Percentiles rank a stretch among this genome's conserved stretches.
Conservation (phyloP, 2,329 filamentous ascomycete species). For the Ilyonectria destructans region DNA sequence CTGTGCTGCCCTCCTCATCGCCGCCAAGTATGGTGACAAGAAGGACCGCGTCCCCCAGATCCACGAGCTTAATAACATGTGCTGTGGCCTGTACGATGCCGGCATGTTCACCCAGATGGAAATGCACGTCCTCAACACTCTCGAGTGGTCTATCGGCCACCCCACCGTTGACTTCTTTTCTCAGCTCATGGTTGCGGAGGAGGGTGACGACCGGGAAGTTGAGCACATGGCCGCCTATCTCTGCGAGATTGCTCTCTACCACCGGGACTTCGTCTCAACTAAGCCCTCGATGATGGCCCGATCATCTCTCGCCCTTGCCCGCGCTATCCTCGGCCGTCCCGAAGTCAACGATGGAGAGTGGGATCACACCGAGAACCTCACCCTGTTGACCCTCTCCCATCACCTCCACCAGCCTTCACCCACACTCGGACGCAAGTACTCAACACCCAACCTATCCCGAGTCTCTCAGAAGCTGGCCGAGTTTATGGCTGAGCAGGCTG, state of each 20-base stretch:
- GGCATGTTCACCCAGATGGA: slow-evolving; percentile 99
- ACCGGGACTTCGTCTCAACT: slow-evolving; percentile 96
- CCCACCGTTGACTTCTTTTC: slow-evolving; percentile 96
- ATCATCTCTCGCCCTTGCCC: slow-evolving; percentile 87
- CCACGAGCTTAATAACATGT: slow-evolving; percentile 98
- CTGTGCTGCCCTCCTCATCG: slow-evolving; percentile 95
- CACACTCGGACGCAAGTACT: slow-evolving; percentile 74
- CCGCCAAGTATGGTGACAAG: slow-evolving; percentile 98
- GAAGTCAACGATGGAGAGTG: slow-evolving; percentile 85
- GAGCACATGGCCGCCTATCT: slow-evolving; percentile 97
- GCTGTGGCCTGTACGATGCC: slow-evolving; percentile 97
- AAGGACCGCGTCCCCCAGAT: slow-evolving; percentile 99
- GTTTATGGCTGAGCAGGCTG: slow-evolving; percentile 73
- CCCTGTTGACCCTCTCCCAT: slow-evolving; percentile 73
- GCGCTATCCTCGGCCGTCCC: slow-evolving; percentile 86
- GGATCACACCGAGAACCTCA: slow-evolving; percentile 81
- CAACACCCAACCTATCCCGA: slow-evolving; percentile 67
- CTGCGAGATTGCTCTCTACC: slow-evolving; percentile 94
- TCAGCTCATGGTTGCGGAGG: slow-evolving; percentile 88
- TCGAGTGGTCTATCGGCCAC: slow-evolving; percentile 96
- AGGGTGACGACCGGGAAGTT: slow-evolving; percentile 84
- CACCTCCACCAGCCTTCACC: slow-evolving; percentile 73
- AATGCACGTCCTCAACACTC: slow-evolving; percentile 98
- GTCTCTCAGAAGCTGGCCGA: slow-evolving; percentile 72
- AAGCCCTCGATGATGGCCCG: slow-evolving; percentile 93